Conservation (phyloP, 805 yeast species). For the Candida takata region DNA sequence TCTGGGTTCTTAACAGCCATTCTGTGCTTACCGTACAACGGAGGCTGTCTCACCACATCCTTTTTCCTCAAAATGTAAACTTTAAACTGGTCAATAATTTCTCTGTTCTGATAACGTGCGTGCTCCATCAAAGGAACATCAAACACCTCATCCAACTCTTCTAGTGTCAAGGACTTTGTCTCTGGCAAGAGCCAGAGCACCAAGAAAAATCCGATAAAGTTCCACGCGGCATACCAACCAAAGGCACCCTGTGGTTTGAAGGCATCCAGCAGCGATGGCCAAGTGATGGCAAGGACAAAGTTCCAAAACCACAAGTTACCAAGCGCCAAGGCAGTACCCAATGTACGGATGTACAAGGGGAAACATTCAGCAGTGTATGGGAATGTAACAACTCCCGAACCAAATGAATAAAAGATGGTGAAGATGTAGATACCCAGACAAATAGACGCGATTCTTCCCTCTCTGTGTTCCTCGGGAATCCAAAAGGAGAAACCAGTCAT, state of each 20-base stretch:
- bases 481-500: slow-evolving; percentile 68
- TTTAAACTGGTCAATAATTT: slow-evolving; percentile 37
- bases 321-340: slow-evolving; percentile 76
- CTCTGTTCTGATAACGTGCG: slow-evolving; percentile 40
- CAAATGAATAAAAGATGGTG: slow-evolving; percentile 69
- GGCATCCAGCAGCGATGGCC: slow-evolving; percentile 65
- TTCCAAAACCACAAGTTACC: slow-evolving; percentile 72
- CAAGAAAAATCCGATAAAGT: slow-evolving; percentile 58
- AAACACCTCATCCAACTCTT: slow-evolving; percentile 66
- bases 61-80: slow-evolving; percentile 40
- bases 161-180: slow-evolving; percentile 59
- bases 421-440: slow-evolving; percentile 69
- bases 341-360: slow-evolving; percentile 71
- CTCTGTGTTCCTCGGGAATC: slow-evolving; percentile 39
- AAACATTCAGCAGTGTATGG: slow-evolving; percentile 82
- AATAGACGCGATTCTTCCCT: slow-evolving; percentile 60
- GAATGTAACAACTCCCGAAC: slow-evolving; percentile 88
- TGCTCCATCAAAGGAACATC: slow-evolving; percentile 51
- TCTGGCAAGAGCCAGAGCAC: slow-evolving; percentile 68
- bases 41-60: slow-evolving; percentile 42
- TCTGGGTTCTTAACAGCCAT: slow-evolving; percentile 53
- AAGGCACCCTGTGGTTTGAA: slow-evolving; percentile 81
- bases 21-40: slow-evolving; percentile 50
- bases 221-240: slow-evolving; percentile 87
- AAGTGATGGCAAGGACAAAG: slow-evolving; percentile 62